phyloP scores from a whole-genome alignment of 495 filamentous ascomycete genomes.

The Polyplosphaeria fusca region DNA sequence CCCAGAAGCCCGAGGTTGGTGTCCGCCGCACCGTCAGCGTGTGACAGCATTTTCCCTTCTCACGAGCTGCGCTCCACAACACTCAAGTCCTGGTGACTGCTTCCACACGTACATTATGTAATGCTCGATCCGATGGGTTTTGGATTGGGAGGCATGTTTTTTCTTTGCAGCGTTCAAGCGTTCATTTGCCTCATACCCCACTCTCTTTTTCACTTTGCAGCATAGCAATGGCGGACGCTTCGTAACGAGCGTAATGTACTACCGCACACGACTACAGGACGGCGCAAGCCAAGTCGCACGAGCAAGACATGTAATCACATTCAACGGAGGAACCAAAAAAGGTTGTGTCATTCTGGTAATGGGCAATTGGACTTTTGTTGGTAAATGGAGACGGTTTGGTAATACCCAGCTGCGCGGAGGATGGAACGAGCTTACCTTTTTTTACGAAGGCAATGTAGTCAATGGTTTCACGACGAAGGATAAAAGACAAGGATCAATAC shows the following conservation, averaged over 20 bases:
- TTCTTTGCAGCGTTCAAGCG: slow-evolving; percentile 5
- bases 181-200: slow-evolving; percentile 25
- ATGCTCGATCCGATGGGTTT: not conserved
- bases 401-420: not conserved
- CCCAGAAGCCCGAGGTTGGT: slow-evolving; percentile 68
- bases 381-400: not conserved
- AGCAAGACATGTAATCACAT: too few relatives aligned
- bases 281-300: slow-evolving; percentile 25
- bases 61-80: slow-evolving; percentile 25
- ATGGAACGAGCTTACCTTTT: too few relatives aligned
- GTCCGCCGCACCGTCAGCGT: slow-evolving; percentile 59
- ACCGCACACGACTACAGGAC: not conserved
- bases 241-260: not conserved
- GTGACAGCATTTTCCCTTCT: slow-evolving; percentile 15
- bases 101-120: not conserved
- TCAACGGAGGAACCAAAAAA: too few relatives aligned
- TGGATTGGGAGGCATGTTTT: not conserved
- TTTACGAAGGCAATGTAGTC: too few relatives aligned
- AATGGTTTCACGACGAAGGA: too few relatives aligned
- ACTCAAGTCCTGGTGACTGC: slow-evolving; percentile 22
- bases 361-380: slow-evolving; percentile 4
- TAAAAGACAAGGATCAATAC: too few relatives aligned
- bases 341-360: slow-evolving; percentile 26
- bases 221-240: slow-evolving; percentile 21
- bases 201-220: slow-evolving; percentile 12